A percentile compares a stretch with the other conserved stretches of the same genome.
Evolutionary conservation across 2,329 filamentous ascomycete species (phyloP).

Genomic region (Cladosporium sphaerospermum): DNA sequence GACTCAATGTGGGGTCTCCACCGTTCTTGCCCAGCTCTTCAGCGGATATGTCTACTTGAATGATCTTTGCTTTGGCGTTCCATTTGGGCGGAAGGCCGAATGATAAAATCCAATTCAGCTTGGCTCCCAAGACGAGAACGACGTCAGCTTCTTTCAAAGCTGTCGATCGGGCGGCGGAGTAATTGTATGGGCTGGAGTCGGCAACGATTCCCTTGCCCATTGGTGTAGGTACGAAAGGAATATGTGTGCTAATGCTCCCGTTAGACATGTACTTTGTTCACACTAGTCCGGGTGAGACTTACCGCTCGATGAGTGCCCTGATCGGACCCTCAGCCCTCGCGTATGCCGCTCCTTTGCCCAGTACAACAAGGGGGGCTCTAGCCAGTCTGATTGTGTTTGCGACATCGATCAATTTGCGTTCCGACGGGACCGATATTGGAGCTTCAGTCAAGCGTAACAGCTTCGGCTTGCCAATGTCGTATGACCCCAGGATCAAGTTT

Average conservation of each 20-base stretch:
- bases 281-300: not conserved
- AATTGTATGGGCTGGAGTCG: constrained; percentile 48
- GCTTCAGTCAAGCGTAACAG: constrained; percentile 19
- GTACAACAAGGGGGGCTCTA: constrained; percentile 46
- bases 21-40: constrained; percentile 51
- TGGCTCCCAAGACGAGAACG: constrained; percentile 49
- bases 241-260: constrained; percentile 30
- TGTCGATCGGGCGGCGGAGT: constrained; percentile 48
- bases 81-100: constrained; percentile 52
- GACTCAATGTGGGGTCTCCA: constrained; percentile 41
- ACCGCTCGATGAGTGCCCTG: constrained; percentile 38
- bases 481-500: constrained; percentile 46
- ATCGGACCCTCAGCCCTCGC: constrained; percentile 44
- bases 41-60: constrained; percentile 50
- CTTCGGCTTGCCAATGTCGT: constrained; percentile 18
- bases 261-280: not conserved
- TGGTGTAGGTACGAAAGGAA: constrained; percentile 53
- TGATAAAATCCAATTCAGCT: constrained; percentile 55
- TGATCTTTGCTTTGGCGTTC: constrained; percentile 44
- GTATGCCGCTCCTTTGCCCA: constrained; percentile 53
- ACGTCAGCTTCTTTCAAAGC: constrained; percentile 51
- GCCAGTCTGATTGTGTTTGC: constrained; percentile 42
- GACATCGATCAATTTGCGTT: constrained; percentile 37
- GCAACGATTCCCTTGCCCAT: constrained; percentile 55
- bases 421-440: constrained; percentile 42